phyloP scores from a whole-genome alignment of 2,329 filamentous ascomycete genomes.

The Exophiala alcalophila region DNA sequence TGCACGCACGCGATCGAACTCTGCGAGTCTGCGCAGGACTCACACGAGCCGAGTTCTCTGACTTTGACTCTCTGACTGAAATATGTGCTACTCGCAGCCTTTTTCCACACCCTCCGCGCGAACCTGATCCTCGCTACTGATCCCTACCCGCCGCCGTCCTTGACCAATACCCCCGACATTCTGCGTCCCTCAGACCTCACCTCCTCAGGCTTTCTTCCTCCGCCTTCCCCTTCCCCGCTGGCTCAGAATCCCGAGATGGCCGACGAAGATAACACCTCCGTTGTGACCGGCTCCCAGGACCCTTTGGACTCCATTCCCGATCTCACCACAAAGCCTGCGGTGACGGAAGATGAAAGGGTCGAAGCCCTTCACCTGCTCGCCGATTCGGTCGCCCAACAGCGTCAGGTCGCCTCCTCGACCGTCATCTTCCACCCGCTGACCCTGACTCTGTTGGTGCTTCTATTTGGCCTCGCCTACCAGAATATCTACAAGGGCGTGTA shows the following conservation, averaged over 20 bases:
- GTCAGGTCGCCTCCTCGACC: constrained; percentile 61
- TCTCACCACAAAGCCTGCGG: constrained; percentile 33
- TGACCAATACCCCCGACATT: constrained; percentile 61
- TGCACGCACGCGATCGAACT: no score
- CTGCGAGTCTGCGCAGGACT: no score
- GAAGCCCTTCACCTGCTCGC: constrained; percentile 70
- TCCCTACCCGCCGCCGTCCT: constrained; percentile 61
- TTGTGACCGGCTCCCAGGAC: constrained; percentile 7
- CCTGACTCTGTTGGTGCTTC: constrained; percentile 38
- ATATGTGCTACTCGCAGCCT: no score
- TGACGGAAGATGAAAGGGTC: constrained; percentile 57
- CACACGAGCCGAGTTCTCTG: constrained; percentile 4
- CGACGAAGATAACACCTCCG: constrained; percentile 5
- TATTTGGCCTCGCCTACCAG: constrained; percentile 42
- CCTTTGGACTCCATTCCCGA: constrained; percentile 33
- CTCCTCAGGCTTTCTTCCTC: constrained; percentile 40
- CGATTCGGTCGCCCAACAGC: constrained; percentile 79
- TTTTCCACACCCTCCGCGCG: constrained; percentile 76
- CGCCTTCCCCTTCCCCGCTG: constrained; percentile 39
- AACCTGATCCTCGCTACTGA: constrained; percentile 67
- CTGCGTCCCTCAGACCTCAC: constrained; percentile 49
- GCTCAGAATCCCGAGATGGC: constrained; percentile 7
- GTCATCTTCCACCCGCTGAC: constrained; percentile 62
- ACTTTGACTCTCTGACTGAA: background rate
- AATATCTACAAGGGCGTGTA: constrained; percentile 37